Evolutionary conservation across 345 rosid species (phyloP).

Genomic region (Punica granatum): DNA sequence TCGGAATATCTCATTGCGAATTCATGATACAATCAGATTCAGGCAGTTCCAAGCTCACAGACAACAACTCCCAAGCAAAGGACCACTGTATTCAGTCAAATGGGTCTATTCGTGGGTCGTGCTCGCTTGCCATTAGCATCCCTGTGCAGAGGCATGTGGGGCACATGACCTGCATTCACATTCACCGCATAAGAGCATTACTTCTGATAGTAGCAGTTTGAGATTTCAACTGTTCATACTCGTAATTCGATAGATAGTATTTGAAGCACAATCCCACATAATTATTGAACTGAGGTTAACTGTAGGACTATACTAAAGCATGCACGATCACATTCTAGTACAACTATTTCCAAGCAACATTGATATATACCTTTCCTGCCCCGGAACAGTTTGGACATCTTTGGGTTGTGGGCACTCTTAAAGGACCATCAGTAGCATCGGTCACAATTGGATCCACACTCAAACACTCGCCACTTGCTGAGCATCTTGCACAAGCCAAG

Average conservation of each 20-base stretch:
- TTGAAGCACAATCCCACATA: background rate
- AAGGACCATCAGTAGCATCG: conserved; percentile 35
- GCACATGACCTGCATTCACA: conserved; percentile 64
- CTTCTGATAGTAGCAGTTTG: background rate
- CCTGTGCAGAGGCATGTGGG: conserved; percentile 91
- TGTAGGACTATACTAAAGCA: background rate
- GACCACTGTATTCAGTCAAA: conserved; percentile 31
- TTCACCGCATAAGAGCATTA: background rate
- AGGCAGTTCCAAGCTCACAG: background rate
- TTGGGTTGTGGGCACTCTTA: conserved; percentile 48
- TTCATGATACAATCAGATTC: background rate
- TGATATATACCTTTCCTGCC: conserved; percentile 65
- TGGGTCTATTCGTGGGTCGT: conserved; percentile 73
- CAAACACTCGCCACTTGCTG: conserved; percentile 71
- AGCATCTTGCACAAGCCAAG: conserved; percentile 89
- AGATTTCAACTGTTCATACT: background rate
- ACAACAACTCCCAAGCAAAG: background rate
- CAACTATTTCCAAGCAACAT: background rate
- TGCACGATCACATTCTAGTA: background rate
- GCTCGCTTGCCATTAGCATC: conserved; percentile 75
- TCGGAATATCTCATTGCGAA: too few species aligned
- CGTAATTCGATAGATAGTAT: background rate
- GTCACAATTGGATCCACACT: conserved; percentile 46
- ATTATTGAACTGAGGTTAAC: background rate
- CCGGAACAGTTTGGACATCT: conserved; percentile 89